A percentile compares a stretch with the other conserved stretches of the same genome.
These are phyloP conservation scores for Solanum clarkiae DNA, from an alignment of 257 asterid genomes.

Conservation along the genomic window DNA sequence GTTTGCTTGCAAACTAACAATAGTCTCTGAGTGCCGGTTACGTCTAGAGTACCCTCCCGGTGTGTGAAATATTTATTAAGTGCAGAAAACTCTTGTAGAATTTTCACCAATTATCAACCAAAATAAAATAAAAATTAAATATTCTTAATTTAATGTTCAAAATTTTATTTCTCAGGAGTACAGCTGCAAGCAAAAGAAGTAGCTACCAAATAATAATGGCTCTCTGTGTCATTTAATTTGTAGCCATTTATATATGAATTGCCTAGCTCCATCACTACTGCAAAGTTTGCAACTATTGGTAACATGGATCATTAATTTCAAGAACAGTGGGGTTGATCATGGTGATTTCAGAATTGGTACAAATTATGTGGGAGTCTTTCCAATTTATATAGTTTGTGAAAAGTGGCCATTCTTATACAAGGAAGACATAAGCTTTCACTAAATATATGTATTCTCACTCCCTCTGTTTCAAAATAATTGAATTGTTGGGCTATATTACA, in stretches of 20 bases:
- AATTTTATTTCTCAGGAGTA: neutral
- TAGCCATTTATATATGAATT: neutral
- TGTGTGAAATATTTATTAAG: too few species aligned
- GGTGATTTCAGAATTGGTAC: neutral
- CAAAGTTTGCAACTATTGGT: neutral
- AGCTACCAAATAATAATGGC: neutral
- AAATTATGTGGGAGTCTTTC: neutral
- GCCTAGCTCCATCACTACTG: neutral
- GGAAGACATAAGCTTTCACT: neutral
- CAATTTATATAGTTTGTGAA: neutral
- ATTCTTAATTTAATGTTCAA: neutral
- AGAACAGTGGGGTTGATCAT: neutral
- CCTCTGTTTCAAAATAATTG: too few species aligned
- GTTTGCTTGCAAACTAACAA: too few species aligned
- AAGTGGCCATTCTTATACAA: neutral
- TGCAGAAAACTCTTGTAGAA: neutral
- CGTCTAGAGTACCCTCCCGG: too few species aligned
- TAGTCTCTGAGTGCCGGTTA: too few species aligned
- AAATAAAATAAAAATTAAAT: neutral
- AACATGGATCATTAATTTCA: neutral
- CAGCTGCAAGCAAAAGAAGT: neutral
- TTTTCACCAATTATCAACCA: neutral
- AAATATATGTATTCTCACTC: too few species aligned
- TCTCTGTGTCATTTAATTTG: neutral
- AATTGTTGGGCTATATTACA: too few species aligned